Conservation (phyloP, 371 early-diverging fungal genomes). For the Mucor circinelloides region DNA sequence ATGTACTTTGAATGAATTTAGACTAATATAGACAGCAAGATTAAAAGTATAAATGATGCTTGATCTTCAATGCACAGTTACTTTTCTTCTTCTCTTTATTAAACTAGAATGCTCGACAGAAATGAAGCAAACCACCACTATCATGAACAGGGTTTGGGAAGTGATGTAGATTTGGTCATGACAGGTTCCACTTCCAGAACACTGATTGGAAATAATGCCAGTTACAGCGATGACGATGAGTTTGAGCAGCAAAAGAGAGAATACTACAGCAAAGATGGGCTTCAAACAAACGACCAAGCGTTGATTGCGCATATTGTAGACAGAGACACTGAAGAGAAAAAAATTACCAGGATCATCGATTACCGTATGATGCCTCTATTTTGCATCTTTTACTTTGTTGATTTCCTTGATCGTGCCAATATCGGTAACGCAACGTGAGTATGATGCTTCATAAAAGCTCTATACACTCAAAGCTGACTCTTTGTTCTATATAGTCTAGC, state of each 20-base stretch:
- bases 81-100: not conserved
- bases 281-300: not conserved
- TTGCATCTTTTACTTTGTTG: constrained; percentile 49
- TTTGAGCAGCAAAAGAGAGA: not conserved
- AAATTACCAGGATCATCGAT: constrained; percentile 36
- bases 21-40: not conserved
- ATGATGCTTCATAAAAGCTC: no score
- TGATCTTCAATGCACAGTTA: not conserved
- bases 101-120: constrained; percentile 1
- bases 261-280: not conserved
- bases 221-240: not conserved
- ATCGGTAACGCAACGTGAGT: constrained; percentile 50
- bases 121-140: not conserved
- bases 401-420: constrained; percentile 51
- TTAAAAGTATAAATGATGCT: not conserved
- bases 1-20: not conserved
- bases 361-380: constrained; percentile 46
- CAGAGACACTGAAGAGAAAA: constrained; percentile 27
- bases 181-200: constrained; percentile 1
- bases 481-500: constrained; percentile 28
- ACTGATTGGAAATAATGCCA: not conserved
- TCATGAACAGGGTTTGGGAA: not conserved
- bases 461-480: no score
- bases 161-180: not conserved
- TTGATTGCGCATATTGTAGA: constrained; percentile 3